Evolutionary conservation across 75 land plant genomes (phyloP).

Genomic region (Cunninghamia lanceolata): DNA sequence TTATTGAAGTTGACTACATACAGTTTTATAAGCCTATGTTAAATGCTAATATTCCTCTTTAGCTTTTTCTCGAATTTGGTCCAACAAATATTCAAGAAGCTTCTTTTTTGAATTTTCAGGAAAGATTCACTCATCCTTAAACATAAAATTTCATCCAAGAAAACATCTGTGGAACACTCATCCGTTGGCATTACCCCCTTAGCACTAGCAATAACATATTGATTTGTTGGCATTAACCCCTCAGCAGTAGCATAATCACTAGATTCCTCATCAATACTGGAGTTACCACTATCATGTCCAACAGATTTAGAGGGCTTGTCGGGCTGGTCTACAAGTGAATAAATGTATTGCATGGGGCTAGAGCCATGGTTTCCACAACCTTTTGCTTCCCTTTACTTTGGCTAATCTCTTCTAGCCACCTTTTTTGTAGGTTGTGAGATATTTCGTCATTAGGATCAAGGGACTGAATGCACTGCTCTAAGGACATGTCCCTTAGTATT

Average conservation of each 20-base stretch:
- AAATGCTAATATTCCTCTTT: neutral
- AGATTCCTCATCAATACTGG: neutral
- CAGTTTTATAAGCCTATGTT: neutral
- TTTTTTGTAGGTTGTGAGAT: neutral
- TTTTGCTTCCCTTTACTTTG: neutral
- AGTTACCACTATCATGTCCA: neutral
- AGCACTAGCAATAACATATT: neutral
- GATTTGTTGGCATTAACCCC: neutral
- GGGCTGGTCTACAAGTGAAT: neutral
- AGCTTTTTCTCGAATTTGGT: neutral
- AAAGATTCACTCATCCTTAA: conserved; percentile 10
- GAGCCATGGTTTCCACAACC: neutral
- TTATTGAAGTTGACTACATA: neutral
- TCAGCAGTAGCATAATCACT: conserved; percentile 5
- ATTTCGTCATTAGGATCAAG: neutral
- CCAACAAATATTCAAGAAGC: neutral
- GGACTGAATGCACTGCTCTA: neutral
- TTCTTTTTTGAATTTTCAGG: neutral
- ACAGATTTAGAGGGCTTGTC: neutral
- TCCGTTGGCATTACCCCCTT: neutral
- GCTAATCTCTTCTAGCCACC: neutral
- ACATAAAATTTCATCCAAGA: conserved; percentile 12
- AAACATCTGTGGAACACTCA: conserved; percentile 7
- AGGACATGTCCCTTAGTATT: neutral
- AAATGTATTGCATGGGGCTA: neutral